These are phyloP conservation scores for Berkeleyomyces basicola DNA, from an alignment of 2,329 filamentous ascomycete genomes.

Conservation along the genomic window DNA sequence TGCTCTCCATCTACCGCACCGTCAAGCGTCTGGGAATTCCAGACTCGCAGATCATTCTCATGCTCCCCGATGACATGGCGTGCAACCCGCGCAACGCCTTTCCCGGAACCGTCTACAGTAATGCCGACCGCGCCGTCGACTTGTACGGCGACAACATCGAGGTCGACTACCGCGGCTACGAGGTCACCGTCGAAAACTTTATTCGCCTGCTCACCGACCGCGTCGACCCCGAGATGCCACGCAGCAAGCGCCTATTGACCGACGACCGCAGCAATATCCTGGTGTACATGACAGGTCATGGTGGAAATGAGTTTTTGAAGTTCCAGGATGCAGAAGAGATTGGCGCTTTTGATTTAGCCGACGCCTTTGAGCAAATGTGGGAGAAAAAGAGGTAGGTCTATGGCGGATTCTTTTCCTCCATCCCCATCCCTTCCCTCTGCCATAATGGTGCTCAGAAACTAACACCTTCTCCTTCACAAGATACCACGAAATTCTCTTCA, in stretches of 20 bases:
- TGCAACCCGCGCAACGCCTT: conserved; percentile 98
- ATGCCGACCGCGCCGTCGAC: conserved; percentile 87
- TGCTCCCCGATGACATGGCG: conserved; percentile 99
- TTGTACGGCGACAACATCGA: conserved; percentile 98
- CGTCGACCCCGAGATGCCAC: conserved; percentile 83
- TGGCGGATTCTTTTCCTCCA: background rate
- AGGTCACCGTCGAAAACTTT: conserved; percentile 98
- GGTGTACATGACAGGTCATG: conserved; percentile 98
- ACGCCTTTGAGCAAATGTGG: conserved; percentile 99
- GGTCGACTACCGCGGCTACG: conserved; percentile 94
- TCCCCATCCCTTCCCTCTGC: background rate
- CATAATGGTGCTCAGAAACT: background rate
- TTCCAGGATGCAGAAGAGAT: conserved; percentile 98
- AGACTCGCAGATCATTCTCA: conserved; percentile 97
- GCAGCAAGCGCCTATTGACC: conserved; percentile 83
- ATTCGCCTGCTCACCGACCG: conserved; percentile 89
- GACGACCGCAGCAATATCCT: conserved; percentile 94
- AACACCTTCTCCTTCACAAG: conserved; percentile 23
- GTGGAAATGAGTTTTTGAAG: conserved; percentile 93
- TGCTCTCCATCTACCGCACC: conserved; percentile 90
- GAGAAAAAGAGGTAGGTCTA: conserved; percentile 78
- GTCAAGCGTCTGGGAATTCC: conserved; percentile 96
- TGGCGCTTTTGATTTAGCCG: conserved; percentile 83
- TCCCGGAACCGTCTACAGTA: conserved; percentile 94
- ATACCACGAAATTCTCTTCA: conserved; percentile 96